Evolutionary conservation across 371 early-diverging fungal species (phyloP), one percentile per base, ranked within the genome.

Genomic region (Batkoa obscura): DNA sequence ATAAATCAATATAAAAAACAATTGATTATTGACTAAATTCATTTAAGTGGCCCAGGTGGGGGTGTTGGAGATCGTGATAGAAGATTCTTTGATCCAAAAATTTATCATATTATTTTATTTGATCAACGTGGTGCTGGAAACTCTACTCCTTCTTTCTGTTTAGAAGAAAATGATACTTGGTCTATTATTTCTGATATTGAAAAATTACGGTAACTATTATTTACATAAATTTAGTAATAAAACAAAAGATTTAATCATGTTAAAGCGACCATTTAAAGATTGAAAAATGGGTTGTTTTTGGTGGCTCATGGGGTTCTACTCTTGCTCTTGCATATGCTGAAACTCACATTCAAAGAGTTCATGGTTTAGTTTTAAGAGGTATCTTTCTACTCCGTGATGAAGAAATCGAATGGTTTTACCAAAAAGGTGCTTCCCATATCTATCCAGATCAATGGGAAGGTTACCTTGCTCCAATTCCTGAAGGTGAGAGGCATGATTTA

Each of bases 201-300:
- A 58, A 63, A 52, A 56, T 56, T 77, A 49, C 62, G 67, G 53
- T 53, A 53, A 39, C 15, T 10, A 38, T 53, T 34, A 38, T 4
- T n/a, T 53, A 38, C 17, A 2, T 3, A 39, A 38, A 53, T 37
- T 35, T n/a, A 23, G 10, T 45, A 15, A 3, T 39, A 12, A 39
- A 8, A 5, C 39, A 39, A 39, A 8, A 15, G 9, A 50, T 8
- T 35, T 53, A 8, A 38, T 2, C 13, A 38, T 4, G 12, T 35
- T 32, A n/a, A 38, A 53, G 53, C 41, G 67, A 66, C 51, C 73
- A 72, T 50, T 59, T 78, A 5, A 60, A 63, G 23, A 73, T 79
- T 48, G 76, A 77, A 51, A 71, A 70, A 46, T 80, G 80, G 80
- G 72, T 76, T 43, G 78, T 80, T 12, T 79, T 80, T 69, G 80